A percentile compares a stretch with the other conserved stretches of the same genome.
Conservation (phyloP, 306 rosid genomes). For the Pterocarpus santalinus region DNA sequence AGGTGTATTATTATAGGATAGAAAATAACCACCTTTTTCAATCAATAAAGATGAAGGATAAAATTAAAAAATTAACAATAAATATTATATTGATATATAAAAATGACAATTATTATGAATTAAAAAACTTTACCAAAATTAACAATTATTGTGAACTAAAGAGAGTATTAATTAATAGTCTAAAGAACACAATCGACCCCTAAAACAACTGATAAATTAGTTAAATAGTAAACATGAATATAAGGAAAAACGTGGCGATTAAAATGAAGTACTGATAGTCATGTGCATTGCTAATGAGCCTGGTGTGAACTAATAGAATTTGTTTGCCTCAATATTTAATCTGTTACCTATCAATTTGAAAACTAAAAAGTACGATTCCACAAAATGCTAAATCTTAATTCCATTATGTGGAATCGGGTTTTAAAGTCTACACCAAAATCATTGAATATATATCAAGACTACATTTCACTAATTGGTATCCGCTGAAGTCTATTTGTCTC, state of each 20-base stretch:
- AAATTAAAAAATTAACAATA: too few species aligned
- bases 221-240: conserved; percentile 20
- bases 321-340: neutral
- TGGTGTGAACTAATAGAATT: neutral
- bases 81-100: too few species aligned
- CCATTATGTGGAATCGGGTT: too few species aligned
- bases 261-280: neutral
- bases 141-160: too few species aligned
- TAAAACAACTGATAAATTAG: neutral
- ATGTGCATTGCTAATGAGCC: conserved; percentile 1
- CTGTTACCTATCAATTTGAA: neutral
- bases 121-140: too few species aligned
- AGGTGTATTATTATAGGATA: too few species aligned
- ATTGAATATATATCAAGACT: neutral
- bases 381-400: too few species aligned
- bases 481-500: conserved; percentile 19
- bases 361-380: neutral
- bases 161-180: too few species aligned
- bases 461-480: conserved; percentile 7
- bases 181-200: neutral
- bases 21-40: too few species aligned
- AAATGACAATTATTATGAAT: too few species aligned
- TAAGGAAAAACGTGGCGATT: conserved; percentile 10
- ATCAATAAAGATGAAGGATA: too few species aligned
- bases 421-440: neutral